These are phyloP conservation scores for Coemansia sp. DNA, from an alignment of 192 early-diverging fungal species.

Conservation along the genomic window DNA sequence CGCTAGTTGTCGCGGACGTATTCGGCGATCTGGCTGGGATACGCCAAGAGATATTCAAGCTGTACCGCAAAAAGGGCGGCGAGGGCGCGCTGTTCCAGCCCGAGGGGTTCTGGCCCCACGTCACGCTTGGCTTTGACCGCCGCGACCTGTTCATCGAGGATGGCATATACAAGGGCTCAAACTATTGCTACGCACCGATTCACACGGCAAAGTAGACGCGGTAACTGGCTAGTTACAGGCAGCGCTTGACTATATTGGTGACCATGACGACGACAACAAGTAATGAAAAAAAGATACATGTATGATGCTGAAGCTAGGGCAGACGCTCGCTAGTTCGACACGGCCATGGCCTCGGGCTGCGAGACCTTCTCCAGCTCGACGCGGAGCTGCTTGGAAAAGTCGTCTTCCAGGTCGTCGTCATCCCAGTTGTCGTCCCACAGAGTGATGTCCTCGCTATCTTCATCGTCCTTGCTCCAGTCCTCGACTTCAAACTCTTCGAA, in stretches of 20 bases:
- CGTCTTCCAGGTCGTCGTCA: conserved; percentile 88
- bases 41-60: conserved; percentile 59
- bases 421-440: conserved; percentile 94
- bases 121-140: conserved; percentile 67
- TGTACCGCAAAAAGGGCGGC: conserved; percentile 65
- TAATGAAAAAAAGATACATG: background rate
- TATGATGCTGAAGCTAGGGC: background rate
- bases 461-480: conserved; percentile 83
- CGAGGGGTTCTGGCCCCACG: conserved; percentile 66
- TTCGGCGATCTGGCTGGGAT: conserved; percentile 53
- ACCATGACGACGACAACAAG: background rate
- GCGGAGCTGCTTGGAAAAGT: conserved; percentile 87
- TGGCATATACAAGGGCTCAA: conserved; percentile 70
- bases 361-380: conserved; percentile 42
- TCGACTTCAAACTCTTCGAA: conserved; percentile 92
- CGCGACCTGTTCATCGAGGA: conserved; percentile 70
- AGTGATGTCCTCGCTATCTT: conserved; percentile 66
- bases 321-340: conserved; percentile 28
- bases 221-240: too few relatives aligned
- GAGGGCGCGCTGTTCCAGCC: conserved; percentile 72
- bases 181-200: conserved; percentile 67
- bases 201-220: background rate
- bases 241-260: background rate
- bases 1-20: conserved; percentile 56
- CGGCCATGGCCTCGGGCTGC: conserved; percentile 36